Evolutionary conservation across 1,139 yeast genomes (phyloP), one percentile per base, ranked within the genome.

Genomic region (Candida sp.): DNA sequence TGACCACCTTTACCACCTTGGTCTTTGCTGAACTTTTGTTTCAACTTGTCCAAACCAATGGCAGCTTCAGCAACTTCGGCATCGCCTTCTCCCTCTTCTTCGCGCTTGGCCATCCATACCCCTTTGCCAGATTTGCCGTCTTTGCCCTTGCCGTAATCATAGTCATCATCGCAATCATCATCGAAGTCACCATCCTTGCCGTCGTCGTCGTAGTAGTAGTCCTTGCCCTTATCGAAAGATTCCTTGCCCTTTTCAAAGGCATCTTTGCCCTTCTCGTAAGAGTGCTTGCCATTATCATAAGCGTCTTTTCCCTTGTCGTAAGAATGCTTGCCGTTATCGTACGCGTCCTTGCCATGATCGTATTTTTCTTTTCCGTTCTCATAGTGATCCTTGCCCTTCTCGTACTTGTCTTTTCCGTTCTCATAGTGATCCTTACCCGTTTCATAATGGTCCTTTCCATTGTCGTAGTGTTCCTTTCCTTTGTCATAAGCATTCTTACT

Each of bases 341-440:
- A 34, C 5, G 23, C 37, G 22, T 41, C 52, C 11, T 37, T 37
- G 5, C 28, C 49, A 5, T 41, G 28, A 11, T 32, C 28, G 5
- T 39, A 28, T 5, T 12, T 25, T 12, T 34, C 23, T 12, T 47
- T 50, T 22, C 23, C 23, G 9, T 34, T 34, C 4, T 34, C 38
- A 2, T 34, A 12, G 7, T 12, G 35, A 12, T 43, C 52, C 11
- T 37, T 37, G 9, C 34, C 49, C n/a, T 41, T 35, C n/a, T 32
- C 28, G 6, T 39, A 27, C 2, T 7, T 25, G 12, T 34, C 9
- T 5, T 49, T 51, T 22, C 49, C 56, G 22, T 52, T 54, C 2
- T 40, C 46, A 28, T 49, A 53, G 12, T 49, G 40, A 17, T 12
- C 25, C 7, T 34, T 12, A 6, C 38, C 38, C 4, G 40, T 42